Evolutionary conservation across 306 rosid species (phyloP).

Genomic region (Alnus rubra): DNA sequence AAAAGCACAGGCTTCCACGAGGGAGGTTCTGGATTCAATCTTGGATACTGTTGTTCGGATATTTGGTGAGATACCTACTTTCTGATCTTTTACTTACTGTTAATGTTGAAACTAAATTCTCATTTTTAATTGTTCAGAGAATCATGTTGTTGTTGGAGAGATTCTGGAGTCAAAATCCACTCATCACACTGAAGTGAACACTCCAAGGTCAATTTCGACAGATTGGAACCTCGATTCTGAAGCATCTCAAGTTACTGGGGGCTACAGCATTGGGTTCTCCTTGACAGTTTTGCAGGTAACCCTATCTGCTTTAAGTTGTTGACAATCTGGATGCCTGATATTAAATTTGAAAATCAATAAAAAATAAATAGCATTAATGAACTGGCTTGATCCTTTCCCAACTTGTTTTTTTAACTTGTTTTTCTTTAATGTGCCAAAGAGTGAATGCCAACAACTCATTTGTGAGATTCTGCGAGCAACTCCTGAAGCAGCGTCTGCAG

Average conservation of each 20-base stretch:
- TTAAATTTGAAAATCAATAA: slow-evolving; percentile 14
- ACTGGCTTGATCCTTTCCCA: slow-evolving; percentile 15
- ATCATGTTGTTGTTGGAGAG: slow-evolving; percentile 94
- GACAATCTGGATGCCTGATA: slow-evolving; percentile 20
- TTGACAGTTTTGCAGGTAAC: slow-evolving; percentile 93
- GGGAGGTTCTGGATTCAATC: slow-evolving; percentile 87
- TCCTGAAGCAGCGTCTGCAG: slow-evolving; percentile 99
- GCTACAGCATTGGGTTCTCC: slow-evolving; percentile 92
- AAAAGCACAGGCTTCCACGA: slow-evolving; percentile 83
- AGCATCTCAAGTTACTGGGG: slow-evolving; percentile 91
- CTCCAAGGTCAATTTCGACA: slow-evolving; percentile 67
- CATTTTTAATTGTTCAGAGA: slow-evolving; percentile 53
- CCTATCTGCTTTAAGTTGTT: slow-evolving; percentile 7
- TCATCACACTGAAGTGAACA: slow-evolving; percentile 67
- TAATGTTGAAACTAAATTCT: slow-evolving; percentile 27
- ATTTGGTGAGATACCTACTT: slow-evolving; percentile 60
- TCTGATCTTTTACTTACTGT: slow-evolving; percentile 15
- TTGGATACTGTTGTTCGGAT: slow-evolving; percentile 78
- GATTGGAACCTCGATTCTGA: slow-evolving; percentile 91
- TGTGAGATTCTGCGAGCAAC: slow-evolving; percentile 99
- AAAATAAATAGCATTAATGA: slow-evolving; percentile 6
- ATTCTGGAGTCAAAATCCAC: slow-evolving; percentile 75
- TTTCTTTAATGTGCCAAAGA: slow-evolving; percentile 48
- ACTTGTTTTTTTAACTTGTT: slow-evolving; percentile 22
- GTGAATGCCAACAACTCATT: slow-evolving; percentile 99